Conservation (phyloP, 2,329 filamentous ascomycete species). For the Coniochaeta prunicola region DNA sequence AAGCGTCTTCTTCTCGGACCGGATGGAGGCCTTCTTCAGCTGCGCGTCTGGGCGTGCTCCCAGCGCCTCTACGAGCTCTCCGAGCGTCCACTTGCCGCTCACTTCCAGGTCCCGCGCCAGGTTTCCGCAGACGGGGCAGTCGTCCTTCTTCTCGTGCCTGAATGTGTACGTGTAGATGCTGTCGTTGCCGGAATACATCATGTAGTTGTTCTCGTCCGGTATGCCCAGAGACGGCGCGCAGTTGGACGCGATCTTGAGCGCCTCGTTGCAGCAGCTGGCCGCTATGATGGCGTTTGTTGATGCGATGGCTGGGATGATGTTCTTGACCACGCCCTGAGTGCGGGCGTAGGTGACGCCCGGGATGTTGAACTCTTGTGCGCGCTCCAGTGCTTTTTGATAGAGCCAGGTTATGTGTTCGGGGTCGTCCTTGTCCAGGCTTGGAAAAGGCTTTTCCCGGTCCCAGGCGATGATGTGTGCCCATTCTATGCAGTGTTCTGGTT, state of each 20-base stretch:
- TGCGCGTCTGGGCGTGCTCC: constrained; percentile 81
- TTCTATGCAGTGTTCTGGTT: constrained; percentile 96
- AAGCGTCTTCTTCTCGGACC: constrained; percentile 70
- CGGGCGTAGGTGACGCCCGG: constrained; percentile 88
- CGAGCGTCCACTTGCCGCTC: constrained; percentile 63
- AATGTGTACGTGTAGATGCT: constrained; percentile 97
- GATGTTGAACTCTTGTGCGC: constrained; percentile 85
- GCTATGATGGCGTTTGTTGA: constrained; percentile 97
- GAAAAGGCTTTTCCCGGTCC: constrained; percentile 79
- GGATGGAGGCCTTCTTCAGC: constrained; percentile 85
- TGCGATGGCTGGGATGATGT: constrained; percentile 97
- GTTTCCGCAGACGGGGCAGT: constrained; percentile 91
- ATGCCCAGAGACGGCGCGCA: constrained; percentile 73
- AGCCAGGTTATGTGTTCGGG: constrained; percentile 98
- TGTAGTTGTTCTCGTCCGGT: constrained; percentile 64
- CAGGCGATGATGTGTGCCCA: constrained; percentile 99
- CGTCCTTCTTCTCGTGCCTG: constrained; percentile 84
- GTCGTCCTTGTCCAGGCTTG: constrained; percentile 87
- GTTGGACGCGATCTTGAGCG: constrained; percentile 83
- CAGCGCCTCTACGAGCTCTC: constrained; percentile 79
- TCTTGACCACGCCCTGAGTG: constrained; percentile 97
- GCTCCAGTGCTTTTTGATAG: constrained; percentile 72
- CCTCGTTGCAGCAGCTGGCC: constrained; percentile 92
- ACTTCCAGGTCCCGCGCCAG: constrained; percentile 68
- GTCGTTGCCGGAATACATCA: constrained; percentile 98